Conservation (phyloP, 805 yeast species). For the Ogataea siamensis region DNA sequence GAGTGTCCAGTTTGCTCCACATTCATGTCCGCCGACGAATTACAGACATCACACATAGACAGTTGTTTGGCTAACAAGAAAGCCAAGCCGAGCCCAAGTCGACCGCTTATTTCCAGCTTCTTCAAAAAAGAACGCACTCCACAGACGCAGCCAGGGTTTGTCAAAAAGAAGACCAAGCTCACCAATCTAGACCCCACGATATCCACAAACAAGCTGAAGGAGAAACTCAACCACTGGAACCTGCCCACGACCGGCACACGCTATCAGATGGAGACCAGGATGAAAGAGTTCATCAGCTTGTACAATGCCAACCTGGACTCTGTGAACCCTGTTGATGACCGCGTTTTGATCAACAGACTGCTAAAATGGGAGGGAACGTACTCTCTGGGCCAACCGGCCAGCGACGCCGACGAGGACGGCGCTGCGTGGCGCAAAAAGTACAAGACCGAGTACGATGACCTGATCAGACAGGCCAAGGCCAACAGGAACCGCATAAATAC, state of each 20-base stretch:
- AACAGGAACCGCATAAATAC: slow-evolving; percentile 5
- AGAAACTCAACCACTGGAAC: slow-evolving; percentile 51
- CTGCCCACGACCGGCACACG: slow-evolving; percentile 65
- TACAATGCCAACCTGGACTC: slow-evolving; percentile 84
- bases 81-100: slow-evolving; percentile 8
- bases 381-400: slow-evolving; percentile 16
- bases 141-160: slow-evolving; percentile 27
- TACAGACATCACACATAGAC: slow-evolving; percentile 63
- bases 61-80: slow-evolving; percentile 45
- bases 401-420: slow-evolving; percentile 20
- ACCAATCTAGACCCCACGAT: slow-evolving; percentile 66
- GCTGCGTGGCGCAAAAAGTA: slow-evolving; percentile 26
- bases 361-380: slow-evolving; percentile 61
- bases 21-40: slow-evolving; percentile 49
- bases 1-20: slow-evolving; percentile 69
- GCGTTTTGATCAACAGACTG: slow-evolving; percentile 53
- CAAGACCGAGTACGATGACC: slow-evolving; percentile 23
- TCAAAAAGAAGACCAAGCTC: slow-evolving; percentile 35
- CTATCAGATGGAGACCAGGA: slow-evolving; percentile 62
- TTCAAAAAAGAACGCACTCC: slow-evolving; percentile 12
- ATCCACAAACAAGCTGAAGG: slow-evolving; percentile 57
- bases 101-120: slow-evolving; percentile 17
- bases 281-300: slow-evolving; percentile 70
- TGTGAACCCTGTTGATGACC: slow-evolving; percentile 56
- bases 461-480: slow-evolving; percentile 28